Evolutionary conservation across 1,284 basidiomycete species (phyloP), one percentile per base, ranked within the genome.

Genomic region (Stygiomarasmius scandens): DNA sequence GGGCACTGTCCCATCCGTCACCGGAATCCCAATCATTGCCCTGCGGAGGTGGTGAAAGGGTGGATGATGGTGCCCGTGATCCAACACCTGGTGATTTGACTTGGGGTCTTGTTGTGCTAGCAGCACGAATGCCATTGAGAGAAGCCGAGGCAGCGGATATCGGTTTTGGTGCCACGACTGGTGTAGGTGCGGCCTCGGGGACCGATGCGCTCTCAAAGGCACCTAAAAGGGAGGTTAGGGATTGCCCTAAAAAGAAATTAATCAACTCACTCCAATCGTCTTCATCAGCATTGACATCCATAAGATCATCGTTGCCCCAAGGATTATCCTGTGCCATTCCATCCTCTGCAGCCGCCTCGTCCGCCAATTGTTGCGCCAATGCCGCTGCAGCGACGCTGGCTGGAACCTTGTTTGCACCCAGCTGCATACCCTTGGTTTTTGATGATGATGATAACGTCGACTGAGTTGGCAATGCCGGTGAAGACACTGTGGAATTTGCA

Each of bases 201-300:
- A 74, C 56, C 3, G 81, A 84, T 0, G 90, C 90, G 56, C 81
- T 86, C 73, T 94, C 92, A 62, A 95, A 95, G n/a, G 89, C 90
- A 65, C 85, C 92, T 94, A 53, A 43, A 44, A 48, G 46, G 41
- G 10, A 23, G 34, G 23, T 59, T 36, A 64, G 49, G 47, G 36
- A 19, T 23, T 49, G 25, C 55, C 24, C 57, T 58, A 41, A 52
- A 9, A 45, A 22, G 11, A 27, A 22, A 12, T 29, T 24, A 46
- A 14, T 47, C 36, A 19, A 77, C 83, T 68, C 67, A 92, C 93
- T 90, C 95, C 95, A 97, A 69, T 97, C 95, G 67, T 89, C 95
- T 32, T 87, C 82, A 65, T 97, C 94, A 0, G 91, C 93, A 68
- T 95, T 89, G 9, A 97, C 86, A 65, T 97, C 94, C 71, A 96